A percentile compares a stretch with the other conserved stretches of the same genome.
Evolutionary conservation across 2,329 filamentous ascomycete genomes (phyloP).

Genomic region (Alternaria viburni): DNA sequence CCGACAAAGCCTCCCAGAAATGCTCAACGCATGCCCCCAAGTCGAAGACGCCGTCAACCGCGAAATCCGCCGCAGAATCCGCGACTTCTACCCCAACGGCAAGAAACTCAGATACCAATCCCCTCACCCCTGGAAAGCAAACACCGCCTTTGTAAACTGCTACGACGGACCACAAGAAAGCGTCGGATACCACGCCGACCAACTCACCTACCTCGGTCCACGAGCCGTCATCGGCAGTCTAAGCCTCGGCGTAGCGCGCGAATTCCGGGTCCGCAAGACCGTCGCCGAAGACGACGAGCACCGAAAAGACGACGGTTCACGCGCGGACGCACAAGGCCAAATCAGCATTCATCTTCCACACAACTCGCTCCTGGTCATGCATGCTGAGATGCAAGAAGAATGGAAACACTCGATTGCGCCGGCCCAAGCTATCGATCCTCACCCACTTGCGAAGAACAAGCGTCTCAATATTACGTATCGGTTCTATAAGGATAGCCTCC

Average conservation of each 20-base stretch:
- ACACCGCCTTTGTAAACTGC: conserved; percentile 93
- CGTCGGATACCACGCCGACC: conserved; percentile 92
- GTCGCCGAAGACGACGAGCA: conserved; percentile 63
- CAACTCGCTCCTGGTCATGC: conserved; percentile 93
- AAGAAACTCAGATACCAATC: conserved; percentile 81
- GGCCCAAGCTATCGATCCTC: conserved; percentile 77
- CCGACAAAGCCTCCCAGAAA: conserved; percentile 74
- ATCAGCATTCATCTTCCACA: conserved; percentile 93
- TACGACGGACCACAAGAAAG: conserved; percentile 82
- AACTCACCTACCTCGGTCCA: conserved; percentile 91
- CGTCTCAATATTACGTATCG: conserved; percentile 95
- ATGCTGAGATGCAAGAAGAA: conserved; percentile 95
- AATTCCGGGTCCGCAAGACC: conserved; percentile 85
- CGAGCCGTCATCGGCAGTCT: conserved; percentile 87
- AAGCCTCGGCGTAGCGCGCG: conserved; percentile 87
- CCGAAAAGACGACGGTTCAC: conserved; percentile 45
- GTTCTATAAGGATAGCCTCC: conserved; percentile 77
- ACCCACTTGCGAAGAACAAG: conserved; percentile 78
- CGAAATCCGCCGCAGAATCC: conserved; percentile 76
- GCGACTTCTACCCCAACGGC: conserved; percentile 68
- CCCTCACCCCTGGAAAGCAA: conserved; percentile 76
- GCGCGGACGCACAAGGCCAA: conserved; percentile 75
- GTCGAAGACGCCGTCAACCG: conserved; percentile 79
- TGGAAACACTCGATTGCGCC: conserved; percentile 92
- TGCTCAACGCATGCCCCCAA: conserved; percentile 70